Percentiles rank a stretch among this genome's conserved stretches.
These are phyloP conservation scores for Carex littledalei DNA, from an alignment of 176 grass and related monocot species.

Conservation along the genomic window DNA sequence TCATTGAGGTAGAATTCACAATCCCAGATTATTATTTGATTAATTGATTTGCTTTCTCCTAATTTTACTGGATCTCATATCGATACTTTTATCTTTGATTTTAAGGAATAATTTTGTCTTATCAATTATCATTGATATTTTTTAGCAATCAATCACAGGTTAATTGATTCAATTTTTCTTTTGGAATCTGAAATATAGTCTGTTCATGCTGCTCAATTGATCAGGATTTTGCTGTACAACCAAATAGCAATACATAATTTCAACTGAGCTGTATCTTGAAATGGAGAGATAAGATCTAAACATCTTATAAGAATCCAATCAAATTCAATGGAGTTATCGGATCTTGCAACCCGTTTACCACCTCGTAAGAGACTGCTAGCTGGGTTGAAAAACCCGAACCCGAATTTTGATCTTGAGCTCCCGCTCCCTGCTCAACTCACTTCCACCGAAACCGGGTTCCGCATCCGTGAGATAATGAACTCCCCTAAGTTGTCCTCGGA, in stretches of 20 bases:
- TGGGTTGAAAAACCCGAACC: constrained; percentile 51
- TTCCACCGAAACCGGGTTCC: constrained; percentile 44
- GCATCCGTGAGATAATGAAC: constrained; percentile 52
- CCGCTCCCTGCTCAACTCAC: constrained; percentile 35
- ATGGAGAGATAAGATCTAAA: constrained; percentile 21
- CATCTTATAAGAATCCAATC: neutral
- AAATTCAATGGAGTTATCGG: constrained; percentile 56
- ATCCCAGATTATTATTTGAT: neutral
- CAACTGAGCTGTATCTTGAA: constrained; percentile 14
- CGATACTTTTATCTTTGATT: neutral
- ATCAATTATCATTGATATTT: constrained; percentile 12
- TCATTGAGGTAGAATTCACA: constrained; percentile 24
- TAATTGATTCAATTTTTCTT: constrained; percentile 4
- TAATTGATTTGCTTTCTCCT: neutral
- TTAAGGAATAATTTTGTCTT: neutral
- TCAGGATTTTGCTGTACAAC: neutral
- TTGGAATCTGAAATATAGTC: neutral
- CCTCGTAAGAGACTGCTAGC: constrained; percentile 97
- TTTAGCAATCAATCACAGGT: neutral
- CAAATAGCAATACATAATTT: constrained; percentile 7
- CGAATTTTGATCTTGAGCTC: constrained; percentile 28
- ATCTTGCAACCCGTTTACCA: constrained; percentile 77
- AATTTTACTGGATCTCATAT: constrained; percentile 21
- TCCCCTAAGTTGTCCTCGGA: constrained; percentile 45
- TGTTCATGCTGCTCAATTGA: constrained; percentile 1